Evolutionary conservation across 139 green algal species (phyloP), one percentile per base, ranked within the genome.

Genomic region (Parachlorella kessleri): DNA sequence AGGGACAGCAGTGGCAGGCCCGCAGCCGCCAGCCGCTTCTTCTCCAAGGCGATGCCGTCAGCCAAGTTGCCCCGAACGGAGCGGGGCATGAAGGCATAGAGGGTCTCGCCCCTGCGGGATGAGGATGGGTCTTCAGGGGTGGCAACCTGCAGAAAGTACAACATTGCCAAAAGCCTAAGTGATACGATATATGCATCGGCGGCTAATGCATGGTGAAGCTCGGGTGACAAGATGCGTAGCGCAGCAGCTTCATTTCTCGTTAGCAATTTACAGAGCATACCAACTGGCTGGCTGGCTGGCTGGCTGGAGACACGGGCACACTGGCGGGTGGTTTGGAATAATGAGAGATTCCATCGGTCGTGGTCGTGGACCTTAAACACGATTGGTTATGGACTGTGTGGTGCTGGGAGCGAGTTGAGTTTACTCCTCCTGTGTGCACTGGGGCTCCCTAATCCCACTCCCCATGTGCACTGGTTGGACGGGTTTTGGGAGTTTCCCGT

Each of bases 41-140:
- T 69, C 75, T 86, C 85, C 3, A 68, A 67, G 9, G 8, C 26
- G 33, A 85, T 75, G 8, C 70, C 86, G 53, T 88, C 83, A 14
- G 64, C 55, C 33, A 87, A 21, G 76, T 86, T 87, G 35, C 84
- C 84, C 37, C 55, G 38, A 2, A 93, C 64, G 70, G 64, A 79
- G 55, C 89, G 78, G 1, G 78, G 81, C n/a, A 92, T 65, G 66
- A 91, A 93, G 18, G 9, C 6, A 42, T 87, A 93, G 37, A 93
- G 76, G 0, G 63, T 70, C 79, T 93, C 89, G 23, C 83, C 85
- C 28, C 82, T 70, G 28, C 81, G 66, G 1, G 89, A 83, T 21
- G 89, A 84, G 6, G 85, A 66, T 1, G 87, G 83, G 55, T 93
- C 89, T 66, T 88, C 73, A 2, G 48, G 66, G 4, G 83, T 91